Conservation (phyloP, 495 filamentous ascomycete species). For the Penicillium chermesinum region DNA sequence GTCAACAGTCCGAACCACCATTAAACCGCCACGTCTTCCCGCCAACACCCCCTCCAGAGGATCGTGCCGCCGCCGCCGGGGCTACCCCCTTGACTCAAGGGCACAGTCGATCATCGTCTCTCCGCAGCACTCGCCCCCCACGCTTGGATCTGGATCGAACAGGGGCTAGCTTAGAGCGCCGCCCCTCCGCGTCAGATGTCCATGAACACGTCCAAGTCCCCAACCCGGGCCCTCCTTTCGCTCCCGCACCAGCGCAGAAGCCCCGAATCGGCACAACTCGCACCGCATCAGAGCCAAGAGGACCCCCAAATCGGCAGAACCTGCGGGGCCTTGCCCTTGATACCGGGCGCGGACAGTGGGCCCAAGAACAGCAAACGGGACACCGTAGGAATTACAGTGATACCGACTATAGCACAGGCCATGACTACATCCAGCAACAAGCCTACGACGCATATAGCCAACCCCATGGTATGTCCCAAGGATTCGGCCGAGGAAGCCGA, state of each 20-base stretch:
- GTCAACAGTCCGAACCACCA: slow-evolving; percentile 84
- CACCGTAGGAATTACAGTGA: slow-evolving; percentile 35
- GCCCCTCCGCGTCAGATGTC: slow-evolving; percentile 14
- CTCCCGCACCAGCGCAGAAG: slow-evolving; percentile 24
- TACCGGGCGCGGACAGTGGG: slow-evolving; percentile 10
- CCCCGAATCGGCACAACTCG: slow-evolving; percentile 49
- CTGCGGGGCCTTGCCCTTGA: slow-evolving; percentile 21
- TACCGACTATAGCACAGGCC: slow-evolving; percentile 9
- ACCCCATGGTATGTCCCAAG: slow-evolving; percentile 11
- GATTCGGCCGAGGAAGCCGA: slow-evolving; percentile 33
- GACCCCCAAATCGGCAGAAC: slow-evolving; percentile 26
- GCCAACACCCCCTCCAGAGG: slow-evolving; percentile 91
- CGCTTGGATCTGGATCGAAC: slow-evolving; percentile 37
- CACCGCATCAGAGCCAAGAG: slow-evolving; percentile 51
- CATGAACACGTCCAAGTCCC: neutral
- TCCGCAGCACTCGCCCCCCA: slow-evolving; percentile 33
- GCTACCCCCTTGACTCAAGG: slow-evolving; percentile 7
- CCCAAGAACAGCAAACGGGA: slow-evolving; percentile 15
- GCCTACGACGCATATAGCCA: slow-evolving; percentile 64
- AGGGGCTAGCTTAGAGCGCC: slow-evolving; percentile 24
- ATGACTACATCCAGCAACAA: slow-evolving; percentile 57
- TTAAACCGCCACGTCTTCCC: slow-evolving; percentile 85
- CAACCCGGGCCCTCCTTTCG: neutral
- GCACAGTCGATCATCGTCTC: slow-evolving; percentile 23
- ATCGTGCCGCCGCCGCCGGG: slow-evolving; percentile 44